Base-by-base conservation (phyloP, 805 yeast species). In the Metschnikowia corniflorae region DNA sequence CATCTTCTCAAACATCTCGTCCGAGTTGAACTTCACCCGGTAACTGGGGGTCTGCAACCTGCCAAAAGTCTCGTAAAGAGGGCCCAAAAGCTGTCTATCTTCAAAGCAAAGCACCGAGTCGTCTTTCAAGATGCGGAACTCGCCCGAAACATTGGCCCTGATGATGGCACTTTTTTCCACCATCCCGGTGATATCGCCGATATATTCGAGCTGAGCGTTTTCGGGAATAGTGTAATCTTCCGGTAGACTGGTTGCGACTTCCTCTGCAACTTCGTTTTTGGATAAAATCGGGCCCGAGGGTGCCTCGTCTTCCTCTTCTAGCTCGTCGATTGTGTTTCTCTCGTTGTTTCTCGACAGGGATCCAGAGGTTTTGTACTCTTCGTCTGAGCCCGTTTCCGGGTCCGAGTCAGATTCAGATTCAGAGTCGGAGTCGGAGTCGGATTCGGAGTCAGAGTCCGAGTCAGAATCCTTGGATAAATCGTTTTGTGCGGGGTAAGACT, bases 11-110 rank as follows among this genome's bases (percentile, higher is more conserved):
- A 73, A 60, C 29, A 71, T 76, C 23, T 74, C 81, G 0, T 63
- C 66, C 1, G 68, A 46, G 38, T 75, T 72, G 54, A 86, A 78
- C 40, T 80, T 78, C 1, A 93, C 82, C 26, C 95, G 70, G 56
- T 87, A 89, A 30, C 81, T 67, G 0, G 99, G 98, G 14, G 76
- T 60, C 44, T 85, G 83, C 5, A 93, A 71, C 8, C 86, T 82
- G 0, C 98, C 98, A 65, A 93, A 87, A 0, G 87, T 86, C 57
- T 93, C 98, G 53, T 78, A 83, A 7, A 91, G 63, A 1, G 82
- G 80, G 0, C 97, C 97, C 12, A 93, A 50, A 1, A 82, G 61
- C 2, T 75, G 69, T 30, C 82, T 69, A 54, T 86, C 87, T 44
- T 78, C 81, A 29, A 88, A 73, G 52, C 96, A 86, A 3, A 91